Conservation (phyloP, 1,284 basidiomycete genomes). For the Heimioporus punctisporus region DNA sequence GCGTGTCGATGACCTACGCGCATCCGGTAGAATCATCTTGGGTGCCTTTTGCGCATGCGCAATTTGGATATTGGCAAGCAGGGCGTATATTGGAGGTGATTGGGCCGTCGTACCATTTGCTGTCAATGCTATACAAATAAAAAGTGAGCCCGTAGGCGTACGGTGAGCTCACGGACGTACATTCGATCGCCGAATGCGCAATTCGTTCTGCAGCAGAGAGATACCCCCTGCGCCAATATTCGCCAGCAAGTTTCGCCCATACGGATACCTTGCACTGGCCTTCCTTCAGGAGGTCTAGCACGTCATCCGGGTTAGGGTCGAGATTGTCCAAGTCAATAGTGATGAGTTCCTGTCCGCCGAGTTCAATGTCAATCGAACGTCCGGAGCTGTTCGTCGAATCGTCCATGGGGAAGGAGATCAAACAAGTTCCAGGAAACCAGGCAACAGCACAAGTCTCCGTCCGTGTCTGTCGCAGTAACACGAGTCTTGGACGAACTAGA, state of each 20-base stretch:
- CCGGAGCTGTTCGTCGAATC: constrained; percentile 11
- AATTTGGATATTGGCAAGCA: constrained; percentile 85
- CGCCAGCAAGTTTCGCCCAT: constrained; percentile 78
- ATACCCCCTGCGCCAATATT: constrained; percentile 75
- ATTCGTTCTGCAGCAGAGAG: constrained; percentile 73
- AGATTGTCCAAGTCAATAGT: constrained; percentile 80
- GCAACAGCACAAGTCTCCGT: too few species aligned
- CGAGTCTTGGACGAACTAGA: too few species aligned
- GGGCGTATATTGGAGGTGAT: constrained; percentile 69
- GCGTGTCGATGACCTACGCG: constrained; percentile 52
- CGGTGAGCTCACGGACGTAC: constrained; percentile 42
- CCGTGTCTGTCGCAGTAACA: too few species aligned
- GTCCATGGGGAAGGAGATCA: constrained; percentile 18
- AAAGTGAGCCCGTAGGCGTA: background rate
- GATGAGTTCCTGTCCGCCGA: constrained; percentile 79
- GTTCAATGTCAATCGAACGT: constrained; percentile 63
- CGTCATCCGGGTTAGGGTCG: constrained; percentile 71
- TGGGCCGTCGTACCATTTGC: constrained; percentile 47
- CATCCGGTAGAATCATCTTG: constrained; percentile 71
- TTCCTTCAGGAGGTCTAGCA: constrained; percentile 70
- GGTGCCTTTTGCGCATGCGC: constrained; percentile 81
- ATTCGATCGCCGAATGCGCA: constrained; percentile 59
- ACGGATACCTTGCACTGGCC: constrained; percentile 70
- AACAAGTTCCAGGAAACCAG: too few species aligned
- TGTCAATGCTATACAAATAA: constrained; percentile 48